Evolutionary conservation across 768 basidiomycete species (phyloP).

Genomic region (Neoboletus magnificus): DNA sequence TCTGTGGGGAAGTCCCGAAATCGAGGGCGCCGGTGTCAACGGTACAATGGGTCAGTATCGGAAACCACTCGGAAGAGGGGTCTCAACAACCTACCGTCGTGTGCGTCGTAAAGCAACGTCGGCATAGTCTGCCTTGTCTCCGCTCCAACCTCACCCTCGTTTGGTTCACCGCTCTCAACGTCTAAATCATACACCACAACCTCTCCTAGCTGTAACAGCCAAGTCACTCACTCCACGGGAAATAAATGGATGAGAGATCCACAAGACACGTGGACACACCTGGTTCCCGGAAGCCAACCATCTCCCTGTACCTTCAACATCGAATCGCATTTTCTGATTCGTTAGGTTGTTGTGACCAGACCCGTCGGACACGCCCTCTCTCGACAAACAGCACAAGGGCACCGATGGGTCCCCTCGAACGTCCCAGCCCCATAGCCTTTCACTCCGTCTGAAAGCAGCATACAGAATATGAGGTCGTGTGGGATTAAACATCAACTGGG

Average conservation of each 20-base stretch:
- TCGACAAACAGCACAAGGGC: slow-evolving; percentile 39
- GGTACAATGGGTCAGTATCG: neutral
- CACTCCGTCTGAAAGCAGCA: slow-evolving; percentile 66
- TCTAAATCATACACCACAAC: slow-evolving; percentile 58
- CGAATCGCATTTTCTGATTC: slow-evolving; percentile 80
- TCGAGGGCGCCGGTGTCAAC: too few species aligned
- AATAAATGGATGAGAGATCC: neutral
- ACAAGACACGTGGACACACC: slow-evolving; percentile 37
- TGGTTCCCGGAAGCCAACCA: slow-evolving; percentile 67
- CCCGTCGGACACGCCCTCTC: neutral
- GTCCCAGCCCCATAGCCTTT: slow-evolving; percentile 73
- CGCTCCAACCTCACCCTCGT: slow-evolving; percentile 1
- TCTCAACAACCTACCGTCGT: slow-evolving; percentile 46
- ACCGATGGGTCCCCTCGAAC: slow-evolving; percentile 53
- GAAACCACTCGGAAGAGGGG: neutral
- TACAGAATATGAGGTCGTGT: slow-evolving; percentile 67
- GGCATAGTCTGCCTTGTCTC: slow-evolving; percentile 24
- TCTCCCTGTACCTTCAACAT: slow-evolving; percentile 64
- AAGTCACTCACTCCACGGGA: neutral
- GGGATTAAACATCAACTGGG: slow-evolving; percentile 76
- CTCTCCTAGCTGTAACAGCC: slow-evolving; percentile 46
- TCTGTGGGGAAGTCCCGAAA: slow-evolving; percentile 45
- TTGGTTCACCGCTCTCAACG: neutral
- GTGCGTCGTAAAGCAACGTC: slow-evolving; percentile 46
- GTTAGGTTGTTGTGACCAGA: slow-evolving; percentile 33